phyloP scores from a whole-genome alignment of 1,139 yeast species.

The Dujonia santamariae region DNA sequence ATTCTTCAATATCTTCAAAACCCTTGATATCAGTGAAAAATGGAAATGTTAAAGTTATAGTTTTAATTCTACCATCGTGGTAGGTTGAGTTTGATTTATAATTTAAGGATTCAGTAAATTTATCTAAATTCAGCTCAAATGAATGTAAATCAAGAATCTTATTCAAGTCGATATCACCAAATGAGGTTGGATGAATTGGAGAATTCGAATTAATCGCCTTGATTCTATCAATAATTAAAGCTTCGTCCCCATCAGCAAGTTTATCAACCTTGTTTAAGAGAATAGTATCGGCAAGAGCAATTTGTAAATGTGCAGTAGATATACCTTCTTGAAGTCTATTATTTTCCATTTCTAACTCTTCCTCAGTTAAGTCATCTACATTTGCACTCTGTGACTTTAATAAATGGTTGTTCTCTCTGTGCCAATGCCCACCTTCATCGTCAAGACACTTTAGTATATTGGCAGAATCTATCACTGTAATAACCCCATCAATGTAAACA shows the following conservation, averaged over 20 bases:
- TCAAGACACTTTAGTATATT: conserved; percentile 66
- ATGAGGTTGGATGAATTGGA: conserved; percentile 64
- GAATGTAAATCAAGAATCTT: conserved; percentile 78
- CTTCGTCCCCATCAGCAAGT: conserved; percentile 19
- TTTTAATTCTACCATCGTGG: conserved; percentile 58
- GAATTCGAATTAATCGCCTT: conserved; percentile 64
- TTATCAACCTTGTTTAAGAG: conserved; percentile 75
- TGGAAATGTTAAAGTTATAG: conserved; percentile 56
- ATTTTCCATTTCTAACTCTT: conserved; percentile 34
- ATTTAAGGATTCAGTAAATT: conserved; percentile 24
- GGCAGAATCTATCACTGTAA: conserved; percentile 84
- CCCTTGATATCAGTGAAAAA: conserved; percentile 27
- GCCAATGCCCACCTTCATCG: conserved; percentile 64
- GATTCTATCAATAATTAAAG: conserved; percentile 35
- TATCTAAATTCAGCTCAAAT: conserved; percentile 51
- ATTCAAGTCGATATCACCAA: conserved; percentile 61
- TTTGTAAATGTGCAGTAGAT: conserved; percentile 85
- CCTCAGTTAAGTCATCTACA: conserved; percentile 22
- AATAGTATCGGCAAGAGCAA: conserved; percentile 84
- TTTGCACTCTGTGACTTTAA: conserved; percentile 18
- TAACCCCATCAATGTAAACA: conserved; percentile 87
- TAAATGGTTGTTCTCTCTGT: conserved; percentile 36
- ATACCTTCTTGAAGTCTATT: conserved; percentile 41
- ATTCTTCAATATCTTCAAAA: conserved; percentile 49
- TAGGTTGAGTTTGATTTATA: conserved; percentile 18